Evolutionary conservation across 2,329 filamentous ascomycete genomes (phyloP).

Genomic region (Paecilomyces dactylethromorphus): DNA sequence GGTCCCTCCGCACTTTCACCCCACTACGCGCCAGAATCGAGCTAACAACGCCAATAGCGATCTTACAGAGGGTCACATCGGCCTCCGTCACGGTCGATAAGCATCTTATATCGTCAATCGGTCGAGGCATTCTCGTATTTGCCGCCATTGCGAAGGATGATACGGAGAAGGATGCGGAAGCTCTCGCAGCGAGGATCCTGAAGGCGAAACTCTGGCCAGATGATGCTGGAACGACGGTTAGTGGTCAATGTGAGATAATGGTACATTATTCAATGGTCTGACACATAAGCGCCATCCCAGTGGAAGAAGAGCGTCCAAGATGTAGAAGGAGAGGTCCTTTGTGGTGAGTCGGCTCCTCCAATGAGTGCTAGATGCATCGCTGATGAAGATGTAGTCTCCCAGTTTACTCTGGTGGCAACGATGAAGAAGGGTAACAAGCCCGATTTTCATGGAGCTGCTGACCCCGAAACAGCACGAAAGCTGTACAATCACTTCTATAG

Average conservation of each 20-base stretch:
- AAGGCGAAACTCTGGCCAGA: constrained; percentile 92
- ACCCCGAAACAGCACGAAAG: constrained; percentile 67
- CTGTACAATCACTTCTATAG: constrained; percentile 80
- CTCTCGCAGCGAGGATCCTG: constrained; percentile 75
- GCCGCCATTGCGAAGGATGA: constrained; percentile 88
- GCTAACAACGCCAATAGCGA: constrained; percentile 50
- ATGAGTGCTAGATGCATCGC: not conserved
- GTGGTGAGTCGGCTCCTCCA: constrained; percentile 53
- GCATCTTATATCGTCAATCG: constrained; percentile 82
- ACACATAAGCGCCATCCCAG: constrained; percentile 35
- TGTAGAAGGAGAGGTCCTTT: constrained; percentile 86
- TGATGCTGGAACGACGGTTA: constrained; percentile 60
- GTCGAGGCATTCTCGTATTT: constrained; percentile 82
- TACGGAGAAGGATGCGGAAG: constrained; percentile 79
- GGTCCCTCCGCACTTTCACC: constrained; percentile 18
- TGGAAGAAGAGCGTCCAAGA: constrained; percentile 91
- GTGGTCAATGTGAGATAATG: not conserved
- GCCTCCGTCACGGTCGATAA: constrained; percentile 94
- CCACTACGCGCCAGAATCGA: not conserved
- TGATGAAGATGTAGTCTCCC: constrained; percentile 61
- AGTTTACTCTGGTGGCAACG: constrained; percentile 87
- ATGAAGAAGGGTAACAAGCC: constrained; percentile 97
- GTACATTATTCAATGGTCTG: not conserved
- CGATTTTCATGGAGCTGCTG: constrained; percentile 84
- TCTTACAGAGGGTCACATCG: constrained; percentile 88